phyloP scores from a whole-genome alignment of 495 filamentous ascomycete species.

The Penicillium atrosanguineum region DNA sequence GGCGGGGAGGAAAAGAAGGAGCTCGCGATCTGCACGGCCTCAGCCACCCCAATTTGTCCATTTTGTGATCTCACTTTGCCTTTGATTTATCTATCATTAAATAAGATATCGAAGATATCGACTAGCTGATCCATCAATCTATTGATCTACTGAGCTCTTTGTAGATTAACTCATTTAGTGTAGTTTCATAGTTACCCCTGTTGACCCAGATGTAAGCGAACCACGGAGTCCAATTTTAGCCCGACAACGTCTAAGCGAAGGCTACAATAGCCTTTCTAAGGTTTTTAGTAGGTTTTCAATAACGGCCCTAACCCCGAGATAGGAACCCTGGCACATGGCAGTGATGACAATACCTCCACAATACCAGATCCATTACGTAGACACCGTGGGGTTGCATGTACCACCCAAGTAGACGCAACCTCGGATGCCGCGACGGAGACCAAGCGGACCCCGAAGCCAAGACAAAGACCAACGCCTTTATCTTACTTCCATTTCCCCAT shows the following conservation, averaged over 20 bases:
- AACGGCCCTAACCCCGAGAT: not conserved
- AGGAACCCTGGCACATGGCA: not conserved
- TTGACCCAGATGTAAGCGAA: not conserved
- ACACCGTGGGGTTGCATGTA: constrained; percentile 4
- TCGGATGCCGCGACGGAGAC: not conserved
- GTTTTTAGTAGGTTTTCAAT: no score
- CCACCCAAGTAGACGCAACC: constrained; percentile 3
- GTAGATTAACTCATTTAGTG: not conserved
- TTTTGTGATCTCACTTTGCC: not conserved
- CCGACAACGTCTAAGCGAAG: not conserved
- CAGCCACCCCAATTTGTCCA: constrained; percentile 16
- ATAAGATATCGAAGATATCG: not conserved
- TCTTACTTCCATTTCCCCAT: not conserved
- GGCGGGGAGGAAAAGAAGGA: constrained; percentile 23
- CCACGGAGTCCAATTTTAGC: not conserved
- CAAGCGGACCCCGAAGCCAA: not conserved
- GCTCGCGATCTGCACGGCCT: constrained; percentile 20
- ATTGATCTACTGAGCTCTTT: not conserved
- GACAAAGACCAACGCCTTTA: not conserved
- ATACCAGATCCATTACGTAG: constrained; percentile 6
- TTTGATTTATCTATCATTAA: not conserved
- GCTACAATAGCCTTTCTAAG: no score
- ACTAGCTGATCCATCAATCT: not conserved
- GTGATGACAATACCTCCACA: not conserved
- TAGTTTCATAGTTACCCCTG: not conserved